These are phyloP conservation scores for bread wheat (Triticum aestivum) DNA, from an alignment of 176 grass and related monocot species.

Conservation along the genomic window IWGSC_CS_RefSeq_v2.1 NC_057811.1:410356467-410356966, in stretches of 20 bases:
- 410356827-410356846: background rate
- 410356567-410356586: background rate
- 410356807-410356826: slow-evolving; percentile 2
- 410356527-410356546: background rate
- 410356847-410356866: background rate
- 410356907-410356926: background rate
- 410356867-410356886: slow-evolving; percentile 10
- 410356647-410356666: background rate
- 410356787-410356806: background rate
- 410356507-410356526: background rate
- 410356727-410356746: background rate
- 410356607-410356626: background rate
- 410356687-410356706: slow-evolving; percentile 9
- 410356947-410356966: background rate
- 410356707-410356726: background rate
- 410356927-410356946: slow-evolving; percentile 14
- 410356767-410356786: background rate
- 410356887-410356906: slow-evolving; percentile 25
- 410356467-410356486: background rate
- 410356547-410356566: background rate
- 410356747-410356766: background rate
- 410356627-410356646: background rate
- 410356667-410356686: background rate
- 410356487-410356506: background rate
- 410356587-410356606: background rate